These are phyloP conservation scores for Trypanosoma mega DNA, from an alignment of 208 protist species.

Conservation along the genomic window DNA sequence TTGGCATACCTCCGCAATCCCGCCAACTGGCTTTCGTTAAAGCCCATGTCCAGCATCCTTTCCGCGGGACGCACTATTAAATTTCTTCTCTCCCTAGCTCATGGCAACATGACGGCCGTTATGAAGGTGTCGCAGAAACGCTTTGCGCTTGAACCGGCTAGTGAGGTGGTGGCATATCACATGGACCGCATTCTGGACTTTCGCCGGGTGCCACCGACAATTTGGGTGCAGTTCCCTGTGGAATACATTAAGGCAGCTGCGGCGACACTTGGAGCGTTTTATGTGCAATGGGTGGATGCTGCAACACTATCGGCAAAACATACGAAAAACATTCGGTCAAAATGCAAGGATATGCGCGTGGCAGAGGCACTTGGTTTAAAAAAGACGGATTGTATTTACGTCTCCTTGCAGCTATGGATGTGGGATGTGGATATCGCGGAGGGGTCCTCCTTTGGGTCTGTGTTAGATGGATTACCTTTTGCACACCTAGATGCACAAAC, in stretches of 20 bases:
- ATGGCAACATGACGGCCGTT: conserved; percentile 34
- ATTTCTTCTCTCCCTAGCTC: conserved; percentile 32
- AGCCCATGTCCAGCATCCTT: conserved; percentile 36
- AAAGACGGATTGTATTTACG: conserved; percentile 23
- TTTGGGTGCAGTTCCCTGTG: conserved; percentile 33
- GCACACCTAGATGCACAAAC: not conserved
- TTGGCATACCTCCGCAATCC: conserved; percentile 32
- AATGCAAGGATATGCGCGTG: conserved; percentile 7
- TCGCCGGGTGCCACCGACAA: conserved; percentile 39
- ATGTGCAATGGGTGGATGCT: conserved; percentile 35
- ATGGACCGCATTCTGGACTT: conserved; percentile 41
- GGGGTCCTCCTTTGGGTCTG: conserved; percentile 2
- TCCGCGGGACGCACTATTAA: conserved; percentile 39
- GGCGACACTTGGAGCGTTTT: conserved; percentile 30
- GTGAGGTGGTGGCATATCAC: conserved; percentile 37
- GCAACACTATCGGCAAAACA: conserved; percentile 12
- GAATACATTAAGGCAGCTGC: conserved; percentile 34
- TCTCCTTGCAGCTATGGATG: conserved; percentile 46
- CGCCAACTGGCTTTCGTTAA: conserved; percentile 36
- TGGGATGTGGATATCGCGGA: conserved; percentile 32
- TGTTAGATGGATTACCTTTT: not conserved
- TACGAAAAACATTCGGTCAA: not conserved
- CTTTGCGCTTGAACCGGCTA: conserved; percentile 36
- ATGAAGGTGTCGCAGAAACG: conserved; percentile 41
- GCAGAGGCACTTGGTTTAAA: not conserved